Conservation (phyloP, 169 alveolate genomes). For the Plasmodium gonderi region DNA sequence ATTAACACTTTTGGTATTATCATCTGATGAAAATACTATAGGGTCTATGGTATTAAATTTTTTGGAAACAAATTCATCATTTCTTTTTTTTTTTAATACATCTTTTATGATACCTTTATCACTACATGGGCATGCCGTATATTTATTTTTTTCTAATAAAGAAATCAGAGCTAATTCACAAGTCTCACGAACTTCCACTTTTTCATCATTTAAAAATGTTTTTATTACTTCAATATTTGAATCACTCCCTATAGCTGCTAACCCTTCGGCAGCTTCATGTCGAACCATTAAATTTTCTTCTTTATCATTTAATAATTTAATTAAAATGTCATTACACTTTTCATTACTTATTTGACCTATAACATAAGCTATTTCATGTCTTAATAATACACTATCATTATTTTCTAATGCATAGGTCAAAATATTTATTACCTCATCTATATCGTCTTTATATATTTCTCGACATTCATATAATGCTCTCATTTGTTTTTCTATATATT, state of each 20-base stretch:
- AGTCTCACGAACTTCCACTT: constrained; percentile 51
- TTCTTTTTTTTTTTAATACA: constrained; percentile 13
- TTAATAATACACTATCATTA: constrained; percentile 69
- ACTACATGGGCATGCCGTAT: constrained; percentile 34
- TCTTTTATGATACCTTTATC: constrained; percentile 22
- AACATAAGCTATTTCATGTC: constrained; percentile 93
- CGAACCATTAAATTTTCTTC: constrained; percentile 90
- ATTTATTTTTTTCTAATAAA: constrained; percentile 62
- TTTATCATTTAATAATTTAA: constrained; percentile 82
- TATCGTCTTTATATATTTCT: constrained; percentile 63
- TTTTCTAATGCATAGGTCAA: constrained; percentile 55
- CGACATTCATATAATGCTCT: constrained; percentile 72
- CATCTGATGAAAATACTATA: constrained; percentile 29
- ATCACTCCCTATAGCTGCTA: constrained; percentile 85
- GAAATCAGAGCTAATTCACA: constrained; percentile 59
- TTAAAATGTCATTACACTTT: constrained; percentile 80
- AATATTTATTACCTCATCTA: constrained; percentile 65
- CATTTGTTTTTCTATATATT: constrained; percentile 74
- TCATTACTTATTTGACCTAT: constrained; percentile 90
- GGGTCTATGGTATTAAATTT: constrained; percentile 74
- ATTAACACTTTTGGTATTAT: constrained; percentile 23
- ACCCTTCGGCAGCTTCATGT: constrained; percentile 91
- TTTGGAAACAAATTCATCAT: constrained; percentile 52
- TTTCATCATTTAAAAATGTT: constrained; percentile 65
- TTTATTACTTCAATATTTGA: constrained; percentile 81